Base-by-base conservation (phyloP, 495 filamentous ascomycete species). In the Penicillium silybi region DNA sequence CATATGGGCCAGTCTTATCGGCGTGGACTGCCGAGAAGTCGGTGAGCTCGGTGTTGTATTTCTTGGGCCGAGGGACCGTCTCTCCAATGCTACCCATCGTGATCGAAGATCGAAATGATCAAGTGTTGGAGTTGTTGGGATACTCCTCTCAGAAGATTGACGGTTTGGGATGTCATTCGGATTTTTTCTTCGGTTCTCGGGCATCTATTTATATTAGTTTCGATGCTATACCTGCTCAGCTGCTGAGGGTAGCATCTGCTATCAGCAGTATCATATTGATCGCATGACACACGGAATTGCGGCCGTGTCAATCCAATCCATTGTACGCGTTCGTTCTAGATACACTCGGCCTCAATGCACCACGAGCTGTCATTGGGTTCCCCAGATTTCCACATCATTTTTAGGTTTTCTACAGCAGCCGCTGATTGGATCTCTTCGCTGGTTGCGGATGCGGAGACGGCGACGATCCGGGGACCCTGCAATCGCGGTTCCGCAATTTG, bases 141-240 rank as follows among this genome's bases (percentile, higher is more conserved):
- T 26, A 26, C 25, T 26, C 25, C n/a, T n/a, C 20, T 41, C 11
- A 15, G 25, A 41, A 40, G 34, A 40, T 23, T 49, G 37, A 67
- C 74, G 4, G 67, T 77, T 44, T 26, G 25, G 25, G 4, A 26
- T 26, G 4, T 26, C 6, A 35, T 25, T 25, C 15, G 7, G 6
- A 38, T 2, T 10, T n/a, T 26, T 46, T 11, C 32, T 13, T n/a
- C n/a, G n/a, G n/a, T 19, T 16, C 2, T 27, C 34, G 29, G 15
- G 16, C 29, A 18, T 3, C 10, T 37, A 39, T 17, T 48, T 37
- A 48, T 48, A 48, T 4, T 39, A 0, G 1, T 4, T 39, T 48
- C 20, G 25, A 17, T 29, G n/a, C 27, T 32, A 26, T 8, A 26
- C 25, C 4, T 26, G 25, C 8, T 8, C 8, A 4, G 25, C 25